phyloP scores from a whole-genome alignment of 2,329 filamentous ascomycete genomes.

The Alternaria triticimaculans region DNA sequence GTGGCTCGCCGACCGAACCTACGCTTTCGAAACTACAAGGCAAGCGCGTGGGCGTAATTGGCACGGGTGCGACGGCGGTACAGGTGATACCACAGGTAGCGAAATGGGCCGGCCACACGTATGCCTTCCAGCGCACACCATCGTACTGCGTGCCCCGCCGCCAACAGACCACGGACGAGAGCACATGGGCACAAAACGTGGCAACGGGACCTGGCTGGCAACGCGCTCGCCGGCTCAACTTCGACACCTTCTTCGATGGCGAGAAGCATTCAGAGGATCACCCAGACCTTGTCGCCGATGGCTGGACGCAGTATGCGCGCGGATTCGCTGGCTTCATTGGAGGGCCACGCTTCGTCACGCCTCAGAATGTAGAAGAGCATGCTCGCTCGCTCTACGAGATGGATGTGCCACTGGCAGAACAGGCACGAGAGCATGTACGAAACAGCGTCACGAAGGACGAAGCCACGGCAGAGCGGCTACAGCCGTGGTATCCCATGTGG shows the following conservation, averaged over 20 bases:
- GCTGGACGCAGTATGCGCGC: constrained; percentile 49
- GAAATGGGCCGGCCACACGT: constrained; percentile 44
- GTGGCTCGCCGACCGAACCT: constrained; percentile 42
- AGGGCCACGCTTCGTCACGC: constrained; percentile 9
- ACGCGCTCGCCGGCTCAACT: constrained; percentile 52
- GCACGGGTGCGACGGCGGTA: constrained; percentile 54
- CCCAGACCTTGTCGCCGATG: constrained; percentile 56
- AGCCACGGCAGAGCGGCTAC: constrained; percentile 58
- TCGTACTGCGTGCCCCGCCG: constrained; percentile 44
- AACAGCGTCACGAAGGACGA: constrained; percentile 54
- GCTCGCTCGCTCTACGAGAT: constrained; percentile 3
- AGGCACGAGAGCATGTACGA: background rate
- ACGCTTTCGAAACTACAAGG: constrained; percentile 20
- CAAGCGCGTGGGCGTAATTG: constrained; percentile 53
- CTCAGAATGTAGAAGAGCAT: constrained; percentile 1
- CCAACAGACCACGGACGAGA: constrained; percentile 51
- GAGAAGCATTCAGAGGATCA: constrained; percentile 35
- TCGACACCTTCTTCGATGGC: constrained; percentile 36
- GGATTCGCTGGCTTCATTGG: constrained; percentile 25
- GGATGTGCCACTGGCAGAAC: constrained; percentile 1
- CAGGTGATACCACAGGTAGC: constrained; percentile 52
- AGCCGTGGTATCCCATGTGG: constrained; percentile 66
- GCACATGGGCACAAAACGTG: constrained; percentile 50
- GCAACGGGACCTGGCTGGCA: constrained; percentile 56
- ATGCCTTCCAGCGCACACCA: constrained; percentile 55